Conservation (phyloP, 345 rosid genomes). For the Cardamine occulta region DNA sequence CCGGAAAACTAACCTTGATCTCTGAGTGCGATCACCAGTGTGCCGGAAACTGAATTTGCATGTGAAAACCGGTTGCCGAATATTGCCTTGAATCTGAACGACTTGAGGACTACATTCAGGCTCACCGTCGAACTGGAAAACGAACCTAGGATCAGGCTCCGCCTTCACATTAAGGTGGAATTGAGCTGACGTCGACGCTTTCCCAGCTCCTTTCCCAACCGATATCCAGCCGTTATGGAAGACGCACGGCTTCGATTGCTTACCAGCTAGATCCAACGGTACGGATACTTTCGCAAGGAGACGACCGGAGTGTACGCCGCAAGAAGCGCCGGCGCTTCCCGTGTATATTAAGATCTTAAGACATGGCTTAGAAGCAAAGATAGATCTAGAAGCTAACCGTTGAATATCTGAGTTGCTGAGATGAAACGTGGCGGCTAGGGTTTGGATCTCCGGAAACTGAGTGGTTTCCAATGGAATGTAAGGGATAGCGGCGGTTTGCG, state of each 20-base stretch:
- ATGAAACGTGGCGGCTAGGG: slow-evolving; percentile 74
- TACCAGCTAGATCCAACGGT: slow-evolving; percentile 76
- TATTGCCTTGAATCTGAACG: slow-evolving; percentile 81
- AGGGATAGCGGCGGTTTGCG: slow-evolving; percentile 70
- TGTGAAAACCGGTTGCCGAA: slow-evolving; percentile 90
- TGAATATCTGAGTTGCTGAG: slow-evolving; percentile 68
- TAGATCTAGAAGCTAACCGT: slow-evolving; percentile 60
- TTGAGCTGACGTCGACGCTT: slow-evolving; percentile 60
- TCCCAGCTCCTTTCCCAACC: slow-evolving; percentile 62
- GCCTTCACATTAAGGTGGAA: slow-evolving; percentile 78
- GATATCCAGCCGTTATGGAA: slow-evolving; percentile 80
- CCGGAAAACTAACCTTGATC: slow-evolving; percentile 62
- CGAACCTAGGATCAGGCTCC: slow-evolving; percentile 92
- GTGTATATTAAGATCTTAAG: slow-evolving; percentile 70
- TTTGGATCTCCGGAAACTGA: slow-evolving; percentile 48
- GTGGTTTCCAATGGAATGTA: slow-evolving; percentile 55
- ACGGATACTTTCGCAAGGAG: slow-evolving; percentile 72
- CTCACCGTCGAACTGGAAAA: slow-evolving; percentile 95
- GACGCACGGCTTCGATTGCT: slow-evolving; percentile 54
- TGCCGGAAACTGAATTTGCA: slow-evolving; percentile 86
- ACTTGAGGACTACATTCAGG: slow-evolving; percentile 98
- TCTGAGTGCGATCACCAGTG: slow-evolving; percentile 65
- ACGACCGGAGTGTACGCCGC: slow-evolving; percentile 75
- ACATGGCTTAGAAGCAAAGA: slow-evolving; percentile 58
- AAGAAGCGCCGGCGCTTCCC: slow-evolving; percentile 70